Evolutionary conservation across 495 filamentous ascomycete species (phyloP).

Genomic region (Neurospora sp.): DNA sequence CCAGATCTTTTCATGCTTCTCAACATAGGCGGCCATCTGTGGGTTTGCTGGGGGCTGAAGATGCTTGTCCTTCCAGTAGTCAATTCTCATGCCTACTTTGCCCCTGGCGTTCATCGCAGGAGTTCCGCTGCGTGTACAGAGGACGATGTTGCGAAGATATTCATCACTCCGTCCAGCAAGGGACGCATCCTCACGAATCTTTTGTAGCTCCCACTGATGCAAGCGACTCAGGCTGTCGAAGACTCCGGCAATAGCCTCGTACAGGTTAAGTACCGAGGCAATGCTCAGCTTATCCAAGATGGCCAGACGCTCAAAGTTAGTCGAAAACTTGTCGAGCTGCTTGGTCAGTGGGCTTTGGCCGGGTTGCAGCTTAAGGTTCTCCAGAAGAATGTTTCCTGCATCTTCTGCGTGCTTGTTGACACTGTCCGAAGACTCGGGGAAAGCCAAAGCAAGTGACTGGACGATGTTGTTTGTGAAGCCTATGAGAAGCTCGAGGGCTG

Average conservation of each 20-base stretch:
- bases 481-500: slow-evolving; percentile 45
- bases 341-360: slow-evolving; percentile 45
- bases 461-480: slow-evolving; percentile 41
- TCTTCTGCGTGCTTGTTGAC: slow-evolving; percentile 38
- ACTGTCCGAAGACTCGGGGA: slow-evolving; percentile 36
- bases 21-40: slow-evolving; percentile 13
- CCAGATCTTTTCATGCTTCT: slow-evolving; percentile 38
- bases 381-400: slow-evolving; percentile 43
- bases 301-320: slow-evolving; percentile 69
- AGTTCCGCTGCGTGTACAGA: slow-evolving; percentile 60
- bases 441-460: slow-evolving; percentile 33
- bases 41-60: slow-evolving; percentile 31
- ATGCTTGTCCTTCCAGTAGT: slow-evolving; percentile 73
- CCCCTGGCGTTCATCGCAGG: slow-evolving; percentile 68
- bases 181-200: slow-evolving; percentile 40
- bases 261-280: slow-evolving; percentile 66
- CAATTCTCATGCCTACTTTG: slow-evolving; percentile 64
- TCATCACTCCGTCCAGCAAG: slow-evolving; percentile 40
- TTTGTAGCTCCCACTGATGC: slow-evolving; percentile 58
- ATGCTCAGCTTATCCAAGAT: slow-evolving; percentile 69
- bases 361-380: slow-evolving; percentile 37
- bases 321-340: slow-evolving; percentile 54
- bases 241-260: slow-evolving; percentile 78
- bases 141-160: slow-evolving; percentile 40
- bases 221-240: slow-evolving; percentile 53